Evolutionary conservation across 2,329 filamentous ascomycete species (phyloP), one percentile per base, ranked within the genome.

Genomic region (Penicillium italicum): DNA sequence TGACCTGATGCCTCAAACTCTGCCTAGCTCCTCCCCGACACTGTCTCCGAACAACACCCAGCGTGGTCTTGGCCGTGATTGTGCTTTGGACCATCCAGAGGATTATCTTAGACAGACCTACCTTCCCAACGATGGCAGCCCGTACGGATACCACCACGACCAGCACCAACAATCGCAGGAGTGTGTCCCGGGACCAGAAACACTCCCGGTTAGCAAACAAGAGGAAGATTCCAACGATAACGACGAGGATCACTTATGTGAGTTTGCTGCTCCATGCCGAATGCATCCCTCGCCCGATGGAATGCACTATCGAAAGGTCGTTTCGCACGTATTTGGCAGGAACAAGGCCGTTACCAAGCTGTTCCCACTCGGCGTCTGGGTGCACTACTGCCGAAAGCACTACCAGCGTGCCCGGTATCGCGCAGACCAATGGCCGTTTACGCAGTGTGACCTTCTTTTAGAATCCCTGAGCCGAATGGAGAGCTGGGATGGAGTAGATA

Each of bases 321-420:
- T 93, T 56, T 91, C 88, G 0, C 89, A 94, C 66, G 82, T 92
- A 53, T 93, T 93, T 63, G 90, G 90, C 22, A 84, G 90, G 36
- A 94, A 94, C 78, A 94, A 94, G 74, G 79, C 82, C 8, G 87
- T 85, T 66, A 94, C 90, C 0, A 81, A 86, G 33, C 78, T 80
- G 42, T 89, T 94, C 46, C 88, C 88, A 0, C 75, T 82, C 6
- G 73, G 82, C 22, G 82, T 90, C 2, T 93, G 89, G 89, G 84
- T 90, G 0, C 84, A 87, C 65, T 87, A 84, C 68, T 94, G 90
- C 71, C 84, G 90, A 34, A 92, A 92, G 68, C 88, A 92, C 67
- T 94, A 94, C 69, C 90, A 94, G 72, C 84, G 89, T 7, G 82
- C 81, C 41, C 80, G 87, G 0, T 92, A 91, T 67, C 81, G 87